Percentiles rank a stretch among this genome's conserved stretches.
phyloP scores from a whole-genome alignment of 2,329 filamentous ascomycete species.

The Cladosporium sp. region DNA sequence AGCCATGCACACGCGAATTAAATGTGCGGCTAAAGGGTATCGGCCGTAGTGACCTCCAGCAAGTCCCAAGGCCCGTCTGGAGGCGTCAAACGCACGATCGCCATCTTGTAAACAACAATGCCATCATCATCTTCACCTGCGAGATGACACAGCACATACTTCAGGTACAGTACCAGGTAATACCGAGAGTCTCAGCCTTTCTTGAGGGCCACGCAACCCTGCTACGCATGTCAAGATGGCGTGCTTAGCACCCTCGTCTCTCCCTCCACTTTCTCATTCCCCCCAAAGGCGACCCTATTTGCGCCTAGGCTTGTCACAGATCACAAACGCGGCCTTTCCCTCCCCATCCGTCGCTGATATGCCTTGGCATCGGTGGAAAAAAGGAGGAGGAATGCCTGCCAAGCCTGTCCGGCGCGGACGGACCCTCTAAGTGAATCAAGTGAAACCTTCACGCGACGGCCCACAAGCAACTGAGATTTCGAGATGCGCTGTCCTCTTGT shows the following conservation, averaged over 20 bases:
- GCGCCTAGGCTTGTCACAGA: conserved; percentile 1
- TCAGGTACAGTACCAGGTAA: too few species aligned
- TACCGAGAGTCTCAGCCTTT: too few species aligned
- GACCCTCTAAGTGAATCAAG: neutral
- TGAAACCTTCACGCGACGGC: conserved; percentile 2
- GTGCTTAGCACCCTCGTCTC: neutral
- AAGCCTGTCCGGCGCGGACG: neutral
- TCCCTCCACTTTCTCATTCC: neutral
- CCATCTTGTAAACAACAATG: too few species aligned
- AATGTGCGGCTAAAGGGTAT: too few species aligned
- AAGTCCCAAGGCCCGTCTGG: too few species aligned
- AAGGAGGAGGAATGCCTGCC: neutral
- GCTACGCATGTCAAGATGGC: neutral
- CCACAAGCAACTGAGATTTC: neutral
- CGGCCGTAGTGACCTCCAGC: too few species aligned
- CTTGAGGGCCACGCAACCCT: neutral
- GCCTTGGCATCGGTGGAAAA: neutral
- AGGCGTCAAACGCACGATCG: too few species aligned
- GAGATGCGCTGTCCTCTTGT: neutral
- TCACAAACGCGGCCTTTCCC: neutral
- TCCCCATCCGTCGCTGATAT: neutral
- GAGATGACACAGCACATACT: too few species aligned
- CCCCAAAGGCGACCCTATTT: too few species aligned
- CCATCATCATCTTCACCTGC: too few species aligned
- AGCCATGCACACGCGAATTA: too few species aligned